Base-by-base conservation (phyloP, 2,329 filamentous ascomycete species). In the Monosporascus sp. region DNA sequence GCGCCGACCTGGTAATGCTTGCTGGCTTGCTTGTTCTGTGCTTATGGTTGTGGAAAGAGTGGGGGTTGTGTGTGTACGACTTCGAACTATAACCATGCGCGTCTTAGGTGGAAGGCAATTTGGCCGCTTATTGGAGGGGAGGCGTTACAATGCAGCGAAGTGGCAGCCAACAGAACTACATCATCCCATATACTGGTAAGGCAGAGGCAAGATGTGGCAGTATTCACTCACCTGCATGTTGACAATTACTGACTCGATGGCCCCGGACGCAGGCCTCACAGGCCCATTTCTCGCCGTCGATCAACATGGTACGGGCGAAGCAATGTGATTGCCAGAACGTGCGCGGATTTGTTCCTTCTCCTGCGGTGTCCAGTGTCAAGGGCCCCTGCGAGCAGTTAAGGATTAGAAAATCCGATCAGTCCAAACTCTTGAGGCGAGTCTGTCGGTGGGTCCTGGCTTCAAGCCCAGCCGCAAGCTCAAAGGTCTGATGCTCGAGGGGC, bases 191-290 rank as follows among this genome's bases (percentile, higher is more conserved):
- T n/a, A 46, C 8, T n/a, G 5, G 24, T 11, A 31, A 48, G 41
- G 47, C 18, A 51, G 35, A 51, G 50, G 40, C 45, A 58, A 46
- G 49, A 58, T 53, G 54, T 50, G 48, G 46, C 43, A 65, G 65
- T 64, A 54, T 66, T 64, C 58, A 81, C 89, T 79, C 84, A 96
- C 92, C 91, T 72, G 85, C 83, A 74, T 99, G 94, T 73, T 93
- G 91, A 80, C 94, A 99, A 72, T 94, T 96, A 87, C 92, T 97
- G 70, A 99, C 94, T 71, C 94, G 90, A 78, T 99, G 94, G 70
- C 94, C 94, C 74, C 94, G 89, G 71, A 99, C 91, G 78, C 94
- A 99, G 76, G 92, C 92, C 78, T 96, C 90, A 80, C 93, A 97
- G 75, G 93, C 93, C 79, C 85, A 97, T 80, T 97, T 97, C 79